Conservation (phyloP, 306 rosid species). For the Quercus cerris region DNA sequence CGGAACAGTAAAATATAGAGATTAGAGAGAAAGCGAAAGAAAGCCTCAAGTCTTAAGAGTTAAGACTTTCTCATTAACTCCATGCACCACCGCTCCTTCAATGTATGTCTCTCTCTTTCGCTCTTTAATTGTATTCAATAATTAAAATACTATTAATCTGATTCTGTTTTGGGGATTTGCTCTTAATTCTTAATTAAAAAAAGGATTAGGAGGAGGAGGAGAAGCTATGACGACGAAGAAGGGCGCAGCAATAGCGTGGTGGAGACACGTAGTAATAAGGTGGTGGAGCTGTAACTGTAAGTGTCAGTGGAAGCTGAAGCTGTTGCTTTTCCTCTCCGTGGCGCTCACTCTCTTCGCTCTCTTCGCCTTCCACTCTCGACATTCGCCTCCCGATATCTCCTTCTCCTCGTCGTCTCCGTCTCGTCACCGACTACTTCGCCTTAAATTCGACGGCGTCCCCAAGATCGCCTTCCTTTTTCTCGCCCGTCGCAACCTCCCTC, state of each 20-base stretch:
- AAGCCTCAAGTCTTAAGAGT: too few species aligned
- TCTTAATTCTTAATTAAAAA: too few species aligned
- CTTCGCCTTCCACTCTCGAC: slow-evolving; percentile 47
- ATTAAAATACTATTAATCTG: background rate
- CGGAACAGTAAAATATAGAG: too few species aligned
- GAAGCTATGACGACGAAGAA: slow-evolving; percentile 37
- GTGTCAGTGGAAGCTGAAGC: slow-evolving; percentile 26
- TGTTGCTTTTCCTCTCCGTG: slow-evolving; percentile 42
- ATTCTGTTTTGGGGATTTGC: background rate
- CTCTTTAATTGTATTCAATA: background rate
- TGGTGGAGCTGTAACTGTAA: slow-evolving; percentile 23
- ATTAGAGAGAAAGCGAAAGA: too few species aligned
- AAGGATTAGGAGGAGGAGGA: slow-evolving; percentile 15
- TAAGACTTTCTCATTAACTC: too few species aligned
- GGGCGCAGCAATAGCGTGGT: slow-evolving; percentile 24
- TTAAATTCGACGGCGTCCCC: slow-evolving; percentile 48
- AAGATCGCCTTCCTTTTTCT: slow-evolving; percentile 88
- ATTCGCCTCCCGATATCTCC: slow-evolving; percentile 33
- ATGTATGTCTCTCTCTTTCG: background rate
- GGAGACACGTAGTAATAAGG: slow-evolving; percentile 34
- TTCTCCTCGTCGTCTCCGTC: slow-evolving; percentile 12
- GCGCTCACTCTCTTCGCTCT: slow-evolving; percentile 54
- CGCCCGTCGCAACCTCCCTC: slow-evolving; percentile 74
- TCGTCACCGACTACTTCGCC: slow-evolving; percentile 34
- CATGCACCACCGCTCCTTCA: background rate